phyloP scores from a whole-genome alignment of 768 basidiomycete species.

The Bullera alba region DNA sequence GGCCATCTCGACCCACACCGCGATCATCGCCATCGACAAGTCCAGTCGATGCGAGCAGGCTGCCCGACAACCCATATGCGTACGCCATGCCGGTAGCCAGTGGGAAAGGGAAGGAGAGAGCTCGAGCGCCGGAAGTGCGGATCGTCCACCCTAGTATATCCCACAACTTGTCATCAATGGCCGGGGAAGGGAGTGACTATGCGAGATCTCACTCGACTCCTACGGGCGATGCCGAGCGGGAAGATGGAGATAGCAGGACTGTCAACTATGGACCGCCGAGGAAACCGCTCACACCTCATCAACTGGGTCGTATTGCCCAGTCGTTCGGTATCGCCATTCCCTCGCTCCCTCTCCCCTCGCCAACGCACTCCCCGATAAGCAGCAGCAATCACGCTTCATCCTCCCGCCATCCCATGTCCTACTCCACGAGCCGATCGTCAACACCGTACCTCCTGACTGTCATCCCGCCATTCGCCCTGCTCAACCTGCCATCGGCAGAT shows the following conservation, averaged over 20 bases:
- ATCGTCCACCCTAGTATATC: not conserved
- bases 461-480: conserved; percentile 30
- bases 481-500: conserved; percentile 1
- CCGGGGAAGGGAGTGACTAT: too few relatives aligned
- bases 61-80: too few relatives aligned
- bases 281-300: conserved; percentile 27
- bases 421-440: not conserved
- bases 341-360: conserved; percentile 16
- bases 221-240: not conserved
- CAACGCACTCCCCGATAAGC: conserved; percentile 4
- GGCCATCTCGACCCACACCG: conserved; percentile 23
- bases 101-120: conserved; percentile 15
- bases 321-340: conserved; percentile 40
- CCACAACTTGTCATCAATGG: too few relatives aligned
- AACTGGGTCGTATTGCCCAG: conserved; percentile 38
- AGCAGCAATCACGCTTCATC: conserved; percentile 1
- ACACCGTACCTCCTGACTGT: conserved; percentile 31
- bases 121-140: not conserved
- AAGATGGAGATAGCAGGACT: conserved; percentile 2
- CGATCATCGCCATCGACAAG: conserved; percentile 14
- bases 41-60: too few relatives aligned
- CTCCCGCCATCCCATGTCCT: conserved; percentile 2
- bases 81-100: too few relatives aligned
- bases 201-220: too few relatives aligned
- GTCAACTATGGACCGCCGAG: conserved; percentile 34